phyloP scores from a whole-genome alignment of 2,329 filamentous ascomycete species.

The Venturia effusa region DNA sequence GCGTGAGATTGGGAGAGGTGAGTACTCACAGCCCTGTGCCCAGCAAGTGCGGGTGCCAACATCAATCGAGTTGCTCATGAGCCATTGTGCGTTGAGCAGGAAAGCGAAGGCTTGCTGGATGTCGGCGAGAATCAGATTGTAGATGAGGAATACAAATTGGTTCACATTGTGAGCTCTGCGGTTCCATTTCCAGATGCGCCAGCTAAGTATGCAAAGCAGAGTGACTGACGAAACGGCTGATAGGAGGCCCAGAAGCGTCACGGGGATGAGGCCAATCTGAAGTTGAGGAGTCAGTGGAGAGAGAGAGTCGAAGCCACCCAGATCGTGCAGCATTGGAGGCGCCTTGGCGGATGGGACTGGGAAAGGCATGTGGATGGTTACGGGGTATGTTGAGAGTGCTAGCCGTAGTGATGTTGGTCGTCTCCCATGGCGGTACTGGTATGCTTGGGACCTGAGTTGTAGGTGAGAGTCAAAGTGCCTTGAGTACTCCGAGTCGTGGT shows the following conservation, averaged over 20 bases:
- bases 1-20: neutral
- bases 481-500: too few species aligned
- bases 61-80: slow-evolving; percentile 41
- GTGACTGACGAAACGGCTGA: slow-evolving; percentile 34
- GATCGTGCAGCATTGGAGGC: neutral
- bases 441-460: neutral
- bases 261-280: slow-evolving; percentile 32
- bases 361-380: neutral
- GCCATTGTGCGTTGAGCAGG: slow-evolving; percentile 50
- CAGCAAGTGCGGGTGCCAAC: slow-evolving; percentile 47
- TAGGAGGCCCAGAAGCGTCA: slow-evolving; percentile 35
- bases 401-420: too few species aligned
- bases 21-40: slow-evolving; percentile 48
- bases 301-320: slow-evolving; percentile 15
- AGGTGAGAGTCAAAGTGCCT: too few species aligned
- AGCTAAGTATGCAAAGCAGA: slow-evolving; percentile 35
- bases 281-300: slow-evolving; percentile 23
- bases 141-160: slow-evolving; percentile 58
- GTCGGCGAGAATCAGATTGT: slow-evolving; percentile 59
- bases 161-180: slow-evolving; percentile 19
- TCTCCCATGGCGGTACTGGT: neutral
- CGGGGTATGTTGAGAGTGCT: neutral
- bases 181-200: slow-evolving; percentile 34
- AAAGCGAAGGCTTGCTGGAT: slow-evolving; percentile 56
- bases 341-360: neutral